Base-by-base conservation (phyloP, 805 yeast genomes). In the Zygoascus ofunaensis region DNA sequence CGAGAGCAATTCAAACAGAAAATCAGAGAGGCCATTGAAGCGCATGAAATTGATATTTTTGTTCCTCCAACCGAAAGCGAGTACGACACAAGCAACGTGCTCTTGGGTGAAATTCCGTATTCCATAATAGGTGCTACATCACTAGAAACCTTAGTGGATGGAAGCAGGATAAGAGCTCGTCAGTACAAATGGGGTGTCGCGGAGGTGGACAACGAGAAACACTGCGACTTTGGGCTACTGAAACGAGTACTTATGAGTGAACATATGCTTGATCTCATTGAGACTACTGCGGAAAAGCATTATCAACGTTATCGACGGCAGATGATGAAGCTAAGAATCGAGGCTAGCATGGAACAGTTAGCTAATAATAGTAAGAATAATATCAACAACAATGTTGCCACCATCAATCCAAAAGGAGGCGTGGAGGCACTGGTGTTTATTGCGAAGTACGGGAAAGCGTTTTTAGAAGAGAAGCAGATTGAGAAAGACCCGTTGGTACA, bases 171-270 rank as follows among this genome's bases (percentile, higher is more conserved):
- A 19, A 73, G 79, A 45, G 96, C 94, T 57, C 79, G 95, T 66
- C 70, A 76, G 49, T 90, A 90, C 64, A 95, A 96, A 50, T 92
- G 98, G 98, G 97, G 97, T 53, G 72, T 82, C 20, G 84, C 90
- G 54, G 97, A 92, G 65, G 87, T 92, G 54, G 97, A 89, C 61
- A 89, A 92, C 62, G 90, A 84, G 66, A 78, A 77, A 45, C 97
- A 92, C 62, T 83, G 87, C 63, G 98, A 90, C 66, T 92, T 90
- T 62, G 77, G 81, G 50, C 79, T 79, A 62, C 76, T 90, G 62
- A 82, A 96, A 68, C 73, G 82, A 45, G 71, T 87, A 52, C 66
- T 89, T 50, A 70, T 87, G 63, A 79, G 92, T 68, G 80, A 92
- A 20, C 81, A 86, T 61, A 74, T 87, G 79, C 73, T 87, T 59